phyloP scores from a whole-genome alignment of 345 rosid genomes.

The rapeseed (Brassica napus) region Da-Ae NC_063436.1:22575501-22576000 shows the following conservation, averaged over 20 bases:
- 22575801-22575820: slow-evolving; percentile 44
- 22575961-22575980: slow-evolving; percentile 14
- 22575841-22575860: slow-evolving; percentile 64
- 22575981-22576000: not conserved
- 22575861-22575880: slow-evolving; percentile 43
- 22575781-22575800: slow-evolving; percentile 65
- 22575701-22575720: slow-evolving; percentile 66
- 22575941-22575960: slow-evolving; percentile 38
- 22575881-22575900: slow-evolving; percentile 37
- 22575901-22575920: slow-evolving; percentile 28
- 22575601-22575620: slow-evolving; percentile 82
- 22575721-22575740: slow-evolving; percentile 52
- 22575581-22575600: slow-evolving; percentile 57
- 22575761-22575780: slow-evolving; percentile 67
- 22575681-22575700: slow-evolving; percentile 74
- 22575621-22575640: slow-evolving; percentile 68
- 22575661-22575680: slow-evolving; percentile 62
- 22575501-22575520: slow-evolving; percentile 82
- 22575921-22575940: slow-evolving; percentile 11
- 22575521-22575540: slow-evolving; percentile 71
- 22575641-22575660: slow-evolving; percentile 80
- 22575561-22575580: slow-evolving; percentile 60
- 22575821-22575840: slow-evolving; percentile 75
- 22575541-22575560: slow-evolving; percentile 54
- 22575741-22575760: slow-evolving; percentile 46